Base-by-base conservation (phyloP, 352 stramenopile genomes). In the Pythium phragmiticola region DNA sequence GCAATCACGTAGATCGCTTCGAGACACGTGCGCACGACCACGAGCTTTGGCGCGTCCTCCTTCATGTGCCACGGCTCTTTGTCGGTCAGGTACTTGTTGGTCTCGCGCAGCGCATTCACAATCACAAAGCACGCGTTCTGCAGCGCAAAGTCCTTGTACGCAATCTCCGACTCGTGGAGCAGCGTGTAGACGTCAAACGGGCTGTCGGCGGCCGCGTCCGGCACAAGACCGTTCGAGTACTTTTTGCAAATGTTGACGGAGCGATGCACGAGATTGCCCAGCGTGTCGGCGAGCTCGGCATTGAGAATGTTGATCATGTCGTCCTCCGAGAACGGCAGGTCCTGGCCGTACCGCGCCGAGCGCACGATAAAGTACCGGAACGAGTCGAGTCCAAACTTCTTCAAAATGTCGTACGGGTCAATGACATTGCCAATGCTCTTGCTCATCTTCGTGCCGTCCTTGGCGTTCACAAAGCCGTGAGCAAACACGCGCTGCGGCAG, bases 361-460 rank as follows among this genome's bases (percentile, higher is more conserved):
- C 88, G 87, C 55, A 93, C 77, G 42, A 98, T 80, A 63, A 94
- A 96, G 69, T 95, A 99, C 55, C 97, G 87, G 78, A 99, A 98
- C 49, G 95, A 97, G 74, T 99, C 97, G 9, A 98, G 72, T 23
- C 91, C 82, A 71, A 96, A 98, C 67, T 92, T 96, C 46, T 86
- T 69, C 7, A 99, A 87, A 66, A 99, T 89, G 37, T 98, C 90
- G 58, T 98, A 88, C 43, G 97, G 97, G 63, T 99, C 92, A 54
- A 99, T 89, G 19, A 99, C 95, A 78, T 99, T 99, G 28, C 97
- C 97, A 36, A 99, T 78, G 17, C 92, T 99, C 77, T 99, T 99
- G 67, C 90, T 98, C 79, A 99, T 99, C 83, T 99, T 99, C 62
- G 96, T 93, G 26, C 97, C 96, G 65, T 99, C 95, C 73, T 98